Evolutionary conservation across 345 rosid genomes (phyloP).

Genomic region (Lepidium didymum): DNA sequence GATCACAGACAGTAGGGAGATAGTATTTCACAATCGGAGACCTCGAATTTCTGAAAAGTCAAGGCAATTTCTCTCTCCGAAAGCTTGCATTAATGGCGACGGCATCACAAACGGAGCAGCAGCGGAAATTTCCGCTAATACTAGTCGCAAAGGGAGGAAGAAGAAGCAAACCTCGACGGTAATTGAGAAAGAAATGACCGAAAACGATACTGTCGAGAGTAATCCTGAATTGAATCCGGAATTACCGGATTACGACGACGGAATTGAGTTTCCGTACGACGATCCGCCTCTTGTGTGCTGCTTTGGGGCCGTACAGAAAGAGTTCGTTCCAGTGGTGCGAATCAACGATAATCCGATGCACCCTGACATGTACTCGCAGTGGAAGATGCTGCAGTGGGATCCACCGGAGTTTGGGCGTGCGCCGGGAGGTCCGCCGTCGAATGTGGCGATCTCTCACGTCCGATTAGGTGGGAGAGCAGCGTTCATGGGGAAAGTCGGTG

Average conservation of each 20-base stretch:
- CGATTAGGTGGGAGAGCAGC: conserved; percentile 91
- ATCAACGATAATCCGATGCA: conserved; percentile 73
- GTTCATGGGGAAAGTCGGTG: conserved; percentile 87
- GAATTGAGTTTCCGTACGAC: conserved; percentile 58
- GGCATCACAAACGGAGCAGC: conserved; percentile 35
- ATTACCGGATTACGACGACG: conserved; percentile 58
- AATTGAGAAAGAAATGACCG: conserved; percentile 15
- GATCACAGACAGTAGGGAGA: conserved; percentile 11
- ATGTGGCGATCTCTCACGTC: conserved; percentile 81
- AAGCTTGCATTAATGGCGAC: conserved; percentile 35
- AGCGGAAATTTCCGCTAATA: conserved; percentile 44
- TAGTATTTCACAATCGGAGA: neutral
- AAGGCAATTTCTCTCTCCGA: neutral
- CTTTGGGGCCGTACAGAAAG: conserved; percentile 77
- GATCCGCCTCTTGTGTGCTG: conserved; percentile 86
- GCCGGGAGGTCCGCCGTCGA: conserved; percentile 80
- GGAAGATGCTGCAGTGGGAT: conserved; percentile 96
- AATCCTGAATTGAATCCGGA: conserved; percentile 17
- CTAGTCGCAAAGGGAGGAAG: conserved; percentile 57
- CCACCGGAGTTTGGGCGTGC: conserved; percentile 86
- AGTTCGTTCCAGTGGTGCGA: conserved; percentile 79
- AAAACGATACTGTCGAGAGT: conserved; percentile 8
- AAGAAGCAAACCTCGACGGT: conserved; percentile 34
- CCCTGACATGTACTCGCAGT: conserved; percentile 76
- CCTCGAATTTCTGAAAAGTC: neutral